phyloP scores from a whole-genome alignment of 2,329 filamentous ascomycete species.

The Monosporascus sp. region DNA sequence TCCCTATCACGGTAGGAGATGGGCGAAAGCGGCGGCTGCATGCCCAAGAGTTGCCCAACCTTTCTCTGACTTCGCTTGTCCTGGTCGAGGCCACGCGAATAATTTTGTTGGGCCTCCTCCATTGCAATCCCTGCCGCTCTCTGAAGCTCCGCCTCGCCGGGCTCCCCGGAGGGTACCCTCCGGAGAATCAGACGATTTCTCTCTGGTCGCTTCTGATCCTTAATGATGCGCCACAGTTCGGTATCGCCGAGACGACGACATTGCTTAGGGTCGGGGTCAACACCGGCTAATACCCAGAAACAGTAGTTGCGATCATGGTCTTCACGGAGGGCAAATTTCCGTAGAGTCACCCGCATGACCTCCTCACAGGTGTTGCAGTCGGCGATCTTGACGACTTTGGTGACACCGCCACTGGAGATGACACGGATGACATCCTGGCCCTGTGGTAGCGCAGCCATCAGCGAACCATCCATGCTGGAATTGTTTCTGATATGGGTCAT shows the following conservation, averaged over 20 bases:
- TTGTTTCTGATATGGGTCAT: conserved; percentile 70
- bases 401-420: conserved; percentile 85
- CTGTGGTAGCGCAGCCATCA: conserved; percentile 78
- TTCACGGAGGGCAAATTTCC: conserved; percentile 82
- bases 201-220: conserved; percentile 77
- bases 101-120: conserved; percentile 75
- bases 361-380: conserved; percentile 89
- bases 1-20: conserved; percentile 66
- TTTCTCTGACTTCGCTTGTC: conserved; percentile 81
- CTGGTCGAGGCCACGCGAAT: conserved; percentile 56
- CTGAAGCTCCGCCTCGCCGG: conserved; percentile 78
- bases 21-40: conserved; percentile 83
- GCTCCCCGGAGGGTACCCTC: conserved; percentile 88
- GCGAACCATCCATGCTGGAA: conserved; percentile 77
- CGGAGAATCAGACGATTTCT: conserved; percentile 85
- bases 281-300: conserved; percentile 86
- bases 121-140: conserved; percentile 83
- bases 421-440: conserved; percentile 88
- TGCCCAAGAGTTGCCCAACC: conserved; percentile 76
- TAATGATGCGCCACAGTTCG: conserved; percentile 87
- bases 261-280: conserved; percentile 74
- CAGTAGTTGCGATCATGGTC: conserved; percentile 93
- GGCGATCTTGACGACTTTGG: conserved; percentile 89
- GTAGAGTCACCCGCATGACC: conserved; percentile 81
- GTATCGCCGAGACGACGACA: conserved; percentile 79